Evolutionary conservation across 2,329 filamentous ascomycete genomes (phyloP).

Genomic region (Phoma sp.): DNA sequence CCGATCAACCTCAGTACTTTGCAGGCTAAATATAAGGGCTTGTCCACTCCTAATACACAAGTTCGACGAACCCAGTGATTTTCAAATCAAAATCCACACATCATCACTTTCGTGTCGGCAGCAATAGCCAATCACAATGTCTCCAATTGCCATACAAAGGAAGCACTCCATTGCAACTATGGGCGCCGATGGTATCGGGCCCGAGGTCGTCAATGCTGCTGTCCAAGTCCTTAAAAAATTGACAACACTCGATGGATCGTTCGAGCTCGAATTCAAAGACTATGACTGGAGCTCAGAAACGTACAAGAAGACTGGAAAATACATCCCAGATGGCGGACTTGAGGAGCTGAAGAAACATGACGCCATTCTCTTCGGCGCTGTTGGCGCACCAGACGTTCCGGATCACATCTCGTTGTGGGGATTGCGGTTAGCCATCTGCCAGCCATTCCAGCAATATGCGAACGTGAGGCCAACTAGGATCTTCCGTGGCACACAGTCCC

Average conservation of each 20-base stretch:
- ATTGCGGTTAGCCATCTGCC: slow-evolving; percentile 61
- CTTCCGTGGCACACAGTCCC: slow-evolving; percentile 65
- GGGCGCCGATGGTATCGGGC: slow-evolving; percentile 72
- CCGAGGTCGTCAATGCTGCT: slow-evolving; percentile 69
- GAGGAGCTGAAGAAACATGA: slow-evolving; percentile 65
- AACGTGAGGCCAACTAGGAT: slow-evolving; percentile 66
- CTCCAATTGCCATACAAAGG: slow-evolving; percentile 28
- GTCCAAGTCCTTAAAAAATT: slow-evolving; percentile 66
- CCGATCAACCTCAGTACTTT: neutral
- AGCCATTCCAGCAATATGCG: slow-evolving; percentile 62
- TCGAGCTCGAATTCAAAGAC: slow-evolving; percentile 65
- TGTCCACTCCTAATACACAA: slow-evolving; percentile 1
- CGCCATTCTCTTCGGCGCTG: slow-evolving; percentile 72
- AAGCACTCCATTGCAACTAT: slow-evolving; percentile 54
- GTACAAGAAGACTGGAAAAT: slow-evolving; percentile 69
- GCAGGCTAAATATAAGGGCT: neutral
- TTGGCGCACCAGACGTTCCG: slow-evolving; percentile 65
- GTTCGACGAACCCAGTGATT: neutral
- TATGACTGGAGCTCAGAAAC: slow-evolving; percentile 72
- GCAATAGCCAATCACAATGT: slow-evolving; percentile 22
- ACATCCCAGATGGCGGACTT: slow-evolving; percentile 66
- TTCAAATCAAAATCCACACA: neutral
- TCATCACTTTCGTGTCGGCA: neutral
- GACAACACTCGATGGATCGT: slow-evolving; percentile 59
- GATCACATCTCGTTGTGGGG: slow-evolving; percentile 65